Conservation (phyloP, 495 filamentous ascomycete species). For the Darksidea phi region DNA sequence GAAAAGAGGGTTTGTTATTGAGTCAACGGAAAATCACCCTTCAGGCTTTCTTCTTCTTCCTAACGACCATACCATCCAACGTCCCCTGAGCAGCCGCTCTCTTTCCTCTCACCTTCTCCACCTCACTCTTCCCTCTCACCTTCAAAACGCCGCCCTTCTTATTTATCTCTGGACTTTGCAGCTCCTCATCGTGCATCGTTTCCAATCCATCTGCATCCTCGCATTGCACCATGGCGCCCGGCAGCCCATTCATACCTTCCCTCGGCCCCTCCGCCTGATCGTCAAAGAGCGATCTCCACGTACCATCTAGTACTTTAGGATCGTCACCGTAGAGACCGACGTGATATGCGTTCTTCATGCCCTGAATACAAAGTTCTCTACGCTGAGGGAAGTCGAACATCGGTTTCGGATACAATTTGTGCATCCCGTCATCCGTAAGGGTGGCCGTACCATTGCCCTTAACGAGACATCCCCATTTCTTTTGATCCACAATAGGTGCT, state of each 20-base stretch:
- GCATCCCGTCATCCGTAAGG: constrained; percentile 29
- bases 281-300: constrained; percentile 58
- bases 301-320: constrained; percentile 57
- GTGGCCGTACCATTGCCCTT: constrained; percentile 49
- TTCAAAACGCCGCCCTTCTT: too few relatives aligned
- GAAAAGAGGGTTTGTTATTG: too few relatives aligned
- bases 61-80: constrained; percentile 36
- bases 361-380: constrained; percentile 57
- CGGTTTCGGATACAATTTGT: constrained; percentile 60
- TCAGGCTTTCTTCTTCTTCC: constrained; percentile 32
- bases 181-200: not conserved
- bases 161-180: not conserved
- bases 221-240: constrained; percentile 34
- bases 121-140: not conserved
- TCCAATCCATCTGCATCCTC: constrained; percentile 19
- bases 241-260: constrained; percentile 36
- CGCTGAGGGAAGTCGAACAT: constrained; percentile 70
- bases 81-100: constrained; percentile 38
- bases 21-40: not conserved
- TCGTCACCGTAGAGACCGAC: constrained; percentile 62
- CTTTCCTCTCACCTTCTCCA: constrained; percentile 28
- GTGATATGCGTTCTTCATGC: constrained; percentile 65
- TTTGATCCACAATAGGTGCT: constrained; percentile 60
- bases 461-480: constrained; percentile 56
- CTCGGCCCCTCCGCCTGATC: constrained; percentile 52